Evolutionary conservation across 768 basidiomycete genomes (phyloP).

Genomic region (Boletus eberwhitei): DNA sequence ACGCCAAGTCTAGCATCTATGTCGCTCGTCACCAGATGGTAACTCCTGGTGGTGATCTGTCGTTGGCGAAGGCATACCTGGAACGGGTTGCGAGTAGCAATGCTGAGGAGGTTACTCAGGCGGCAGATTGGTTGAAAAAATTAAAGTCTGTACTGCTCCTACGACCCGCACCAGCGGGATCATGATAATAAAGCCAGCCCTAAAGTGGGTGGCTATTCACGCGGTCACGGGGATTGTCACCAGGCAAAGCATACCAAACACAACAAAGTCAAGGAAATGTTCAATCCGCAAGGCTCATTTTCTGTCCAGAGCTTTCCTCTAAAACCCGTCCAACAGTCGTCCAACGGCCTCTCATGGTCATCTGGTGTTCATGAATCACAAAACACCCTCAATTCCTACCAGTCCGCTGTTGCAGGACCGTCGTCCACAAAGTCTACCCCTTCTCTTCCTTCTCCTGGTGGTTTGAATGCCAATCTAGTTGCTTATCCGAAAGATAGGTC

Average conservation of each 20-base stretch:
- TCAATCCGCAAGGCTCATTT: conserved; percentile 27
- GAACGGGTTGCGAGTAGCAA: conserved; percentile 75
- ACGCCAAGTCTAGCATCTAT: conserved; percentile 79
- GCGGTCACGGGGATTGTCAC: conserved; percentile 37
- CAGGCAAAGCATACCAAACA: conserved; percentile 39
- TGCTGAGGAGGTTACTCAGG: conserved; percentile 74
- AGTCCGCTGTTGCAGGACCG: conserved; percentile 24
- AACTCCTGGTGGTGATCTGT: conserved; percentile 59
- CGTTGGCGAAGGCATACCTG: conserved; percentile 68
- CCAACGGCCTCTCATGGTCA: not conserved
- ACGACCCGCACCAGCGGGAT: conserved; percentile 9
- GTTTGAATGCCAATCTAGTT: conserved; percentile 24
- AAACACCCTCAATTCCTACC: conserved; percentile 1
- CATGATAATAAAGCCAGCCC: conserved; percentile 25
- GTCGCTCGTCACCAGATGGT: conserved; percentile 78
- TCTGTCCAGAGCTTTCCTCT: conserved; percentile 28
- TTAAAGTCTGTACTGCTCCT: conserved; percentile 39
- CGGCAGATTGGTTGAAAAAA: conserved; percentile 65
- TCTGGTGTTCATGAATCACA: conserved; percentile 2
- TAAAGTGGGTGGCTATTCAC: conserved; percentile 31
- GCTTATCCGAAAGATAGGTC: conserved; percentile 37
- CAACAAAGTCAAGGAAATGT: conserved; percentile 34
- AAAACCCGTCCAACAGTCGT: conserved; percentile 10
- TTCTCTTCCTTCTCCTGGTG: conserved; percentile 11
- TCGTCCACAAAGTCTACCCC: conserved; percentile 17